Evolutionary conservation across 2,329 filamentous ascomycete genomes (phyloP).

Genomic region (Xylaria sp.): DNA sequence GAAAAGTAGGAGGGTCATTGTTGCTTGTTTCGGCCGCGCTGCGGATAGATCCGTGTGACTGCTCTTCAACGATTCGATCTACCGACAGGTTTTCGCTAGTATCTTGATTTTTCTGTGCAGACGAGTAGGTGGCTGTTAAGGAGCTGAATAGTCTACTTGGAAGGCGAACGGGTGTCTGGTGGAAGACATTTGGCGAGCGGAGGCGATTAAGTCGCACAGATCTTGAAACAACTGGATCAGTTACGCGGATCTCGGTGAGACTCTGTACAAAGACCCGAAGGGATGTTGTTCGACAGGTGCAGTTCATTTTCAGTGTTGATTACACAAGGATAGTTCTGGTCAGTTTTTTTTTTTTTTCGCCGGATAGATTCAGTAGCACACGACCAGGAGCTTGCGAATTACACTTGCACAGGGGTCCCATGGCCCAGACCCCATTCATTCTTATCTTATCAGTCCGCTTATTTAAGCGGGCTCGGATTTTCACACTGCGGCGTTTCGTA

Average conservation of each 20-base stretch:
- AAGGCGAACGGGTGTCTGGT: slow-evolving; percentile 18
- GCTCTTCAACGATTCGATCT: background rate
- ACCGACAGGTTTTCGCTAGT: background rate
- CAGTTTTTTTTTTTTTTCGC: too few species aligned
- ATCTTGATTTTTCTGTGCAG: slow-evolving; percentile 15
- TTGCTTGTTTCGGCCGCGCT: background rate
- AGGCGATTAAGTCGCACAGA: slow-evolving; percentile 23
- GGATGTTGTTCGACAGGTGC: slow-evolving; percentile 53
- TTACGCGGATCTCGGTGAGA: slow-evolving; percentile 42
- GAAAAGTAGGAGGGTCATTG: slow-evolving; percentile 2
- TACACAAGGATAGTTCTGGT: too few species aligned
- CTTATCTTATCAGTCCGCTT: too few species aligned
- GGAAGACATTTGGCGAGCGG: slow-evolving; percentile 18
- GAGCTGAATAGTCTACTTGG: slow-evolving; percentile 33
- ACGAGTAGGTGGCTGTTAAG: slow-evolving; percentile 26
- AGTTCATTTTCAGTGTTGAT: slow-evolving; percentile 49
- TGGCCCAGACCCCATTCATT: too few species aligned
- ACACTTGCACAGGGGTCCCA: too few species aligned
- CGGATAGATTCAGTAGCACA: too few species aligned
- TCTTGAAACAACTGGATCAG: slow-evolving; percentile 26
- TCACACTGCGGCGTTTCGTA: too few species aligned
- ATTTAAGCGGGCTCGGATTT: too few species aligned
- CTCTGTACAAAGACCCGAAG: slow-evolving; percentile 56
- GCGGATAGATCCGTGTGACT: background rate
- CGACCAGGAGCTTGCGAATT: too few species aligned